phyloP scores from a whole-genome alignment of 2,329 filamentous ascomycete species.

The Colletotrichum liaoningense region DNA sequence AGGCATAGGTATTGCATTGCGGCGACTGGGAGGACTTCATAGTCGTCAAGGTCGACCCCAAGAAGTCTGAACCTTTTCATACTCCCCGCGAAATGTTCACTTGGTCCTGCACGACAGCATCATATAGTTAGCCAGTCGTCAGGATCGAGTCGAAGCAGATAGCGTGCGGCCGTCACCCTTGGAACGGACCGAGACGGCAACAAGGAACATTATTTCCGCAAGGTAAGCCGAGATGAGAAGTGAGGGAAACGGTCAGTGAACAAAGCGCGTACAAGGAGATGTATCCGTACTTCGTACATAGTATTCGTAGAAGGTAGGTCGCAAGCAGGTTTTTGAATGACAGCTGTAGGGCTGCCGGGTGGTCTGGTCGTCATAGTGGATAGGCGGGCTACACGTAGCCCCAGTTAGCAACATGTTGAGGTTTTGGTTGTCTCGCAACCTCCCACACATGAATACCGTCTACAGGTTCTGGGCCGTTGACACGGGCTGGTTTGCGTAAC shows the following conservation, averaged over 20 bases:
- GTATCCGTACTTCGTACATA: too few species aligned
- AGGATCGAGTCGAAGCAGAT: background rate
- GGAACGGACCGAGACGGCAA: background rate
- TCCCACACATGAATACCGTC: background rate
- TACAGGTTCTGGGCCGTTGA: background rate
- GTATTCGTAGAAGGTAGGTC: background rate
- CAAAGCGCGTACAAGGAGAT: background rate
- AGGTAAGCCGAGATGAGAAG: background rate
- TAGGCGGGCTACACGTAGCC: constrained; percentile 16
- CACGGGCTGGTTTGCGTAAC: background rate
- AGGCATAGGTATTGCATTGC: background rate
- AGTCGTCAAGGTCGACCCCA: background rate
- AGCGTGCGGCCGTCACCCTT: background rate
- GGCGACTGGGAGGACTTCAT: too few species aligned
- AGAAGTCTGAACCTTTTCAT: background rate
- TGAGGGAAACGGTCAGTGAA: background rate
- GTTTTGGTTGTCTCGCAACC: background rate
- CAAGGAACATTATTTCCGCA: background rate
- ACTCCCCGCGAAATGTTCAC: background rate
- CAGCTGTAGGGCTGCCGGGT: constrained; percentile 14
- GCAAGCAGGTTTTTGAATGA: constrained; percentile 24
- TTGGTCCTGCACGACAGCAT: constrained; percentile 24
- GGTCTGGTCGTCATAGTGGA: constrained; percentile 29
- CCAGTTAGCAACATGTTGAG: constrained; percentile 5
- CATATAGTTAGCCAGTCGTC: constrained; percentile 10